Evolutionary conservation across 2,329 filamentous ascomycete species (phyloP), one percentile per base, ranked within the genome.

Genomic region (Pyrenophora seminiperda): DNA sequence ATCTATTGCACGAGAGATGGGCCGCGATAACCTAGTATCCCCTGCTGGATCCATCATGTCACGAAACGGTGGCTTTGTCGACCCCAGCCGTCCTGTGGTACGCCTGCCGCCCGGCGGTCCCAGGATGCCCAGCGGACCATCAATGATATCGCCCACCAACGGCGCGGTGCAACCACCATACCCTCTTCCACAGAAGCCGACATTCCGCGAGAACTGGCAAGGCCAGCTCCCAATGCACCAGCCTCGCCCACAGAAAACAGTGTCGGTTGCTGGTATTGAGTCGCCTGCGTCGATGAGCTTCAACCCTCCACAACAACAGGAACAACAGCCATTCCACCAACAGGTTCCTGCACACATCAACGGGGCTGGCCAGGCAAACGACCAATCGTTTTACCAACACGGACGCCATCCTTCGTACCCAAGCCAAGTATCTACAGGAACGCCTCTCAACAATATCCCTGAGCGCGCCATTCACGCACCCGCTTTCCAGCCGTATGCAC

Each of bases 191-290:
- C 80, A 81, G 57, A 79, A 81, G 56, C 81, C 81, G 7, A 72
- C 79, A 1, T 83, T 79, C 68, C 79, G 81, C 41, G 84, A 86
- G 68, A 84, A 82, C 59, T 84, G 83, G 61, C 79, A 81, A 36
- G 77, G 76, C 14, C 79, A 81, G 33, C 81, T 86, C 14, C 83
- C 91, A 1, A 96, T 97, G 86, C 90, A 97, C 70, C 94, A 97
- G 71, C 94, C 94, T 49, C 88, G 90, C 43, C 93, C 94, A 7
- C 92, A 97, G 73, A 97, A 97, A 79, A 82, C 91, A 5, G 90
- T 97, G 24, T 97, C 92, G 7, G 86, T 97, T 50, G 90, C 91
- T 49, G 91, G 91, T 64, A 96, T 97, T 61, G 94, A 97, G 73
- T 89, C 89, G 6, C 91, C 92, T 3, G 85, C 83, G 4, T 80